phyloP scores from a whole-genome alignment of 352 stramenopile species.

The Pythium grandisporangium region DNA sequence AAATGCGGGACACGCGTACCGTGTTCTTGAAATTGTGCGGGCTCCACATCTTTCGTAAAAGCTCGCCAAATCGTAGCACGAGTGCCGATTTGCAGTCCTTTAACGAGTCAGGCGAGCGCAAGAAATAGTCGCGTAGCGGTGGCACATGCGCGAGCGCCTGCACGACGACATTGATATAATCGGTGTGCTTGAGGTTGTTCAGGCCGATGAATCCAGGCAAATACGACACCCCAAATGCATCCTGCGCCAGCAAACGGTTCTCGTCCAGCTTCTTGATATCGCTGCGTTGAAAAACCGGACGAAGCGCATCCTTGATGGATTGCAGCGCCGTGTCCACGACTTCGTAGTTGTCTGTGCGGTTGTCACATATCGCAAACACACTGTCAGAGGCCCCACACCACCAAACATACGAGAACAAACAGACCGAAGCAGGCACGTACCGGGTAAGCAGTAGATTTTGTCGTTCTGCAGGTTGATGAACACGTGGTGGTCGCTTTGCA shows the following conservation, averaged over 20 bases:
- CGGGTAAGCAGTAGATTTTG: conserved; percentile 95
- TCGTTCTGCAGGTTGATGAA: conserved; percentile 96
- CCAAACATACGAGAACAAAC: too few relatives aligned
- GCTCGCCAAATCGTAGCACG: conserved; percentile 90
- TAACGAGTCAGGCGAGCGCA: conserved; percentile 40
- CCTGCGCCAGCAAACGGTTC: conserved; percentile 87
- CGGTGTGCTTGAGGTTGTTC: conserved; percentile 97
- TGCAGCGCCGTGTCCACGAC: conserved; percentile 94
- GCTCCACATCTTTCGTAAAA: conserved; percentile 98
- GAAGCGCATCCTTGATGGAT: conserved; percentile 92
- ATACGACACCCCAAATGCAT: conserved; percentile 96
- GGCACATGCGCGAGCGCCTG: conserved; percentile 94
- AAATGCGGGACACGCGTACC: too few relatives aligned
- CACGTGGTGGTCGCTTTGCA: conserved; percentile 95
- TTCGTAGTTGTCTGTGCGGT: conserved; percentile 97
- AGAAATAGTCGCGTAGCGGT: conserved; percentile 95
- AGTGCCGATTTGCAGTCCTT: conserved; percentile 70
- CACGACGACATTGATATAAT: conserved; percentile 97
- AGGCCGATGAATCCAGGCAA: conserved; percentile 96
- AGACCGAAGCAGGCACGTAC: too few relatives aligned
- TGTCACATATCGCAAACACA: too few relatives aligned
- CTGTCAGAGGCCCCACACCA: too few relatives aligned
- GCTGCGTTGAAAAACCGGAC: conserved; percentile 81
- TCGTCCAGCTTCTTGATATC: conserved; percentile 87
- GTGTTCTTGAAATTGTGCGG: conserved; percentile 97